These are phyloP conservation scores for Hymenoscyphus occultus DNA, from an alignment of 2,329 filamentous ascomycete species.

Conservation along the genomic window DNA sequence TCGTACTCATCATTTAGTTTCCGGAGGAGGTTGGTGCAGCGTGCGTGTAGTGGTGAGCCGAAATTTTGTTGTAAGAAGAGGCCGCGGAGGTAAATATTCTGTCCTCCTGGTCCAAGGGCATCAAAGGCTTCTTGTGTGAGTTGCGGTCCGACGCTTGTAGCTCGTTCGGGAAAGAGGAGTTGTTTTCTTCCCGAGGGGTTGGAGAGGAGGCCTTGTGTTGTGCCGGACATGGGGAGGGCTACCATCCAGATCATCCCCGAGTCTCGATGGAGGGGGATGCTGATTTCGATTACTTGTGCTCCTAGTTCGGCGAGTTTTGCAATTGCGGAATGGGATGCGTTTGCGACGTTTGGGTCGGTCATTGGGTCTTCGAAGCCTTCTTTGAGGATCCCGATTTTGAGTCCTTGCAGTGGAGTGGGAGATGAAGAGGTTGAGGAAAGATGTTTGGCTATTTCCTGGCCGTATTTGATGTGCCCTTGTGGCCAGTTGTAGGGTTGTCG, in stretches of 20 bases:
- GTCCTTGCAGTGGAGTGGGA: conserved; percentile 29
- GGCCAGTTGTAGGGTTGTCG: conserved; percentile 39
- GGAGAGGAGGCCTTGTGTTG: conserved; percentile 41
- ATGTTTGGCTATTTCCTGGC: conserved; percentile 21
- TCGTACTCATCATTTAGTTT: conserved; percentile 49
- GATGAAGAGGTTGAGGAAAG: conserved; percentile 14
- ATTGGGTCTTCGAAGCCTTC: conserved; percentile 46
- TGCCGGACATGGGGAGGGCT: conserved; percentile 45
- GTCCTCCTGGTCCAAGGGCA: conserved; percentile 50
- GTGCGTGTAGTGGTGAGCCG: conserved; percentile 45
- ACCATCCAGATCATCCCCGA: conserved; percentile 51
- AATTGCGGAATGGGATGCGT: conserved; percentile 40
- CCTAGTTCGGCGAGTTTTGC: conserved; percentile 44
- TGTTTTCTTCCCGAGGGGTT: conserved; percentile 47
- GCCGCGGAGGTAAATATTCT: conserved; percentile 54
- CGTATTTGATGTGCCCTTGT: conserved; percentile 31
- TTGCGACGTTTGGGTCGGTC: conserved; percentile 40
- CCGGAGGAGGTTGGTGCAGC: conserved; percentile 47
- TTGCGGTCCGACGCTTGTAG: conserved; percentile 38
- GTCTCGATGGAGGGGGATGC: conserved; percentile 47
- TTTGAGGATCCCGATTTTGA: conserved; percentile 44
- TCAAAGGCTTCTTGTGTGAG: conserved; percentile 52
- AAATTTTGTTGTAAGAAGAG: conserved; percentile 45
- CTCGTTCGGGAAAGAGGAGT: conserved; percentile 34
- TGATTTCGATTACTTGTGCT: conserved; percentile 48